Evolutionary conservation across 148 eudicot species (phyloP), one percentile per base, ranked within the genome.

Genomic region (Agrostemma githago): DNA sequence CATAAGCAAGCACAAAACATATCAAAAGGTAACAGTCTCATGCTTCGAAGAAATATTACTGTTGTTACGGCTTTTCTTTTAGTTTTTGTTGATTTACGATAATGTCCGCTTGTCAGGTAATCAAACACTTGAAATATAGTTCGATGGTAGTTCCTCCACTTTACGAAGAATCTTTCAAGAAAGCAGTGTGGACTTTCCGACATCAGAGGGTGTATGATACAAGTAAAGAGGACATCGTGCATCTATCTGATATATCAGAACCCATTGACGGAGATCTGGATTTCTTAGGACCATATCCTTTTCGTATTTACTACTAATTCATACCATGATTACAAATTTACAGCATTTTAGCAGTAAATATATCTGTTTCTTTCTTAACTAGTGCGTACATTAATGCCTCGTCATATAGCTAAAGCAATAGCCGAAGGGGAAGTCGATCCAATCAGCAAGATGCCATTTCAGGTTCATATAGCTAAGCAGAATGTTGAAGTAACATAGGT

Each of bases 201-300:
- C 89, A 95, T 85, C 99, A 95, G 87, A 85, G 97, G 78, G 99
- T 95, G 78, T 95, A 89, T 76, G 96, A 95, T 82, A 86, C 92
- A 1, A 67, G 46, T 19, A 72, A 72, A 42, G 91, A 90, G 77
- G 96, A 89, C 79, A 83, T 95, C 56, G 94, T 92, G 38, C 88
- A 90, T 82, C 77, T 95, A 53, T 80, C 90, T 53, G 71, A 81
- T 60, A 73, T 91, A 39, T 54, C 88, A 66, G 88, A 79, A 37
- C 9, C 70, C 72, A 43, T 70, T 60, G 84, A 77, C 68, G 86
- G 76, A 39, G 88, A 89, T 80, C 80, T 83, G 67, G 97, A 95
- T 75, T 95, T 95, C 81, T 82, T 95, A 83, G 99, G 99, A 86
- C 97, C 99, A 95, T 95, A 95, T 95, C 99, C 99, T 95, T 80